Evolutionary conservation across 2,329 filamentous ascomycete genomes (phyloP).

Genomic region (Hypoxylon sp.): DNA sequence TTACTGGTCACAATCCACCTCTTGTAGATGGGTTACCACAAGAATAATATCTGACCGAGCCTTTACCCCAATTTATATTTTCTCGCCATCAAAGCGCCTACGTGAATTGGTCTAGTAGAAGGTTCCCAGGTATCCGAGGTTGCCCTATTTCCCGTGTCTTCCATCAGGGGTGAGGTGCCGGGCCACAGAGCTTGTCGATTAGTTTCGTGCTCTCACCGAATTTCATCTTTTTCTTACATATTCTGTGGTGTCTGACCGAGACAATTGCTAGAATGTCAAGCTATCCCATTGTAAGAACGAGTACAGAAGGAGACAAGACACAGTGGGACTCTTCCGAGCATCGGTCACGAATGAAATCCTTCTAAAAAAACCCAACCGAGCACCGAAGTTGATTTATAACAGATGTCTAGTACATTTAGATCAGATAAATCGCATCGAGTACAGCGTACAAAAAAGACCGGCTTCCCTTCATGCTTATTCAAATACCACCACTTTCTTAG

Average conservation of each 20-base stretch:
- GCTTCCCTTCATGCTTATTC: slow-evolving; percentile 42
- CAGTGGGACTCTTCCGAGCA: slow-evolving; percentile 25
- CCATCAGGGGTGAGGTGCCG: slow-evolving; percentile 4
- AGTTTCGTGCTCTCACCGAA: slow-evolving; percentile 14
- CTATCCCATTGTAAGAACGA: slow-evolving; percentile 21
- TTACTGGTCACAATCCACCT: slow-evolving; percentile 37
- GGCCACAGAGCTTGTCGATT: slow-evolving; percentile 1
- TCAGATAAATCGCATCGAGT: slow-evolving; percentile 32
- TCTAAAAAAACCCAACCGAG: slow-evolving; percentile 15
- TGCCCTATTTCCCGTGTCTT: slow-evolving; percentile 16
- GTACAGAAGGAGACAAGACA: slow-evolving; percentile 12
- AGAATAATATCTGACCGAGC: slow-evolving; percentile 30
- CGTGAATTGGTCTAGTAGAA: slow-evolving; percentile 3
- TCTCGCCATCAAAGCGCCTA: slow-evolving; percentile 13
- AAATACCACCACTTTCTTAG: slow-evolving; percentile 36
- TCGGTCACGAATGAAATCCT: slow-evolving; percentile 20
- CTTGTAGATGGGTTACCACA: slow-evolving; percentile 31
- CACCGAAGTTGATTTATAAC: slow-evolving; percentile 20
- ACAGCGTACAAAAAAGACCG: slow-evolving; percentile 48
- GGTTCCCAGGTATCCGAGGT: background rate
- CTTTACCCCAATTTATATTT: slow-evolving; percentile 17
- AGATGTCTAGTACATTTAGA: slow-evolving; percentile 35
- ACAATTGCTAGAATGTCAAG: background rate
- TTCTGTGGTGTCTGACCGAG: slow-evolving; percentile 12
- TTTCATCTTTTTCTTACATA: slow-evolving; percentile 8